A percentile compares a stretch with the other conserved stretches of the same genome.
Conservation (phyloP, 768 basidiomycete genomes). For the Lactarius indigo region DNA sequence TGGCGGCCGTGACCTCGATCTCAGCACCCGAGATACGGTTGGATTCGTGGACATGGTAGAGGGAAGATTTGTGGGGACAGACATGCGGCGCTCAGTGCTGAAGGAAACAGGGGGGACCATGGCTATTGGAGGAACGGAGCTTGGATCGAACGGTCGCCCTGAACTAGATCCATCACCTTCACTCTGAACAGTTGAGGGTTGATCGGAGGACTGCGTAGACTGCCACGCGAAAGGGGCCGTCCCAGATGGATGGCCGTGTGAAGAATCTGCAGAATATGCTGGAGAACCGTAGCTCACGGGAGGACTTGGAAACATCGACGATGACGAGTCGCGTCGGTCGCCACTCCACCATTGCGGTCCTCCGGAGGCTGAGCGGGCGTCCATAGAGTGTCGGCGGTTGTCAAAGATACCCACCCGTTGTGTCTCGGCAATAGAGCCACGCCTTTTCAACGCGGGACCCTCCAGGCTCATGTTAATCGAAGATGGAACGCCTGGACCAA, state of each 20-base stretch:
- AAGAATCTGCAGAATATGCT: constrained; percentile 60
- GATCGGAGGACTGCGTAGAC: constrained; percentile 38
- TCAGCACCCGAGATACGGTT: constrained; percentile 49
- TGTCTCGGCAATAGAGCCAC: constrained; percentile 80
- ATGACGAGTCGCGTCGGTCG: constrained; percentile 72
- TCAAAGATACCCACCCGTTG: constrained; percentile 73
- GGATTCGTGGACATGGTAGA: constrained; percentile 48
- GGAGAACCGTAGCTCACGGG: constrained; percentile 50
- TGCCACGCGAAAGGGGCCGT: constrained; percentile 76
- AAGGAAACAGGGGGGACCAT: constrained; percentile 59
- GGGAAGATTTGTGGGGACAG: constrained; percentile 47
- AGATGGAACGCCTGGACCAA: constrained; percentile 64
- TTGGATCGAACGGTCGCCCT: constrained; percentile 49
- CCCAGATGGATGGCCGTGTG: constrained; percentile 58
- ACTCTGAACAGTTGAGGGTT: constrained; percentile 35
- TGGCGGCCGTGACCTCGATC: constrained; percentile 40
- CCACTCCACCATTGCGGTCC: constrained; percentile 53
- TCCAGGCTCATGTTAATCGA: constrained; percentile 56
- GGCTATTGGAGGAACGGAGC: constrained; percentile 31
- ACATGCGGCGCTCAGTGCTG: constrained; percentile 69
- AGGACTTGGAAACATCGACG: constrained; percentile 64
- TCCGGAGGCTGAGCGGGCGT: constrained; percentile 44
- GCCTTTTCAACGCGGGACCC: constrained; percentile 73
- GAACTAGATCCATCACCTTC: constrained; percentile 28
- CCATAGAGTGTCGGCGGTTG: constrained; percentile 65